Percentiles rank a stretch among this genome's conserved stretches.
These are phyloP conservation scores for Backusella parvicylindrica DNA, from an alignment of 192 early-diverging fungal genomes.

Conservation along the genomic window DNA sequence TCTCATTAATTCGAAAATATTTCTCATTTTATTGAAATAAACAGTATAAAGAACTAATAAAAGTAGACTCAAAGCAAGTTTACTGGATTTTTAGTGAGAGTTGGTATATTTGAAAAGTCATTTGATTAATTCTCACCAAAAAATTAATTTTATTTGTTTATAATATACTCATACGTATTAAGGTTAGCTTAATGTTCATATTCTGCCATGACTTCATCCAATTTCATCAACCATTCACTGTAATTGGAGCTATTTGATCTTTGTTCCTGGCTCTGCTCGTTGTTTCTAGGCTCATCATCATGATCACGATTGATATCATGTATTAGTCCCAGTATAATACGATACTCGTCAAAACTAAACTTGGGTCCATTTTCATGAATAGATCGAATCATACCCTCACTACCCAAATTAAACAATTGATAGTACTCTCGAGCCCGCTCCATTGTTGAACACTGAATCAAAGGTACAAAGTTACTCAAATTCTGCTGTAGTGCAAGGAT, in stretches of 20 bases:
- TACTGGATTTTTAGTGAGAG: no score
- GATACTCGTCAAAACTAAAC: slow-evolving; percentile 84
- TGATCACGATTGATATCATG: slow-evolving; percentile 39
- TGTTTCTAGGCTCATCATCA: slow-evolving; percentile 11
- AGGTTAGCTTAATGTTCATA: slow-evolving; percentile 26
- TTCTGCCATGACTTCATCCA: slow-evolving; percentile 41
- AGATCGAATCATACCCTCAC: slow-evolving; percentile 36
- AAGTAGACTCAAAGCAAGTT: no score
- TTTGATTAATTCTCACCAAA: no score
- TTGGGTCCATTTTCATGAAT: slow-evolving; percentile 51
- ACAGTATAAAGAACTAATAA: no score
- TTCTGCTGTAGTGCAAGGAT: slow-evolving; percentile 86
- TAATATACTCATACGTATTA: no score
- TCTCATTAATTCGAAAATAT: no score
- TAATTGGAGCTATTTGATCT: slow-evolving; percentile 21
- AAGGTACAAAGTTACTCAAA: slow-evolving; percentile 70
- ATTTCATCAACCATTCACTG: slow-evolving; percentile 38
- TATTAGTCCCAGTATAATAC: slow-evolving; percentile 68
- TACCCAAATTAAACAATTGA: slow-evolving; percentile 61
- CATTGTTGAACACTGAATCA: slow-evolving; percentile 61
- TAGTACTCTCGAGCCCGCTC: slow-evolving; percentile 72
- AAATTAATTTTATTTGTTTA: no score
- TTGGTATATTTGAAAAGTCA: no score
- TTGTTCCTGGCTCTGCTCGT: neutral
- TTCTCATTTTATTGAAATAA: no score